Conservation (phyloP, 2,329 filamentous ascomycete genomes). For the Diaporthe vaccinii region DNA sequence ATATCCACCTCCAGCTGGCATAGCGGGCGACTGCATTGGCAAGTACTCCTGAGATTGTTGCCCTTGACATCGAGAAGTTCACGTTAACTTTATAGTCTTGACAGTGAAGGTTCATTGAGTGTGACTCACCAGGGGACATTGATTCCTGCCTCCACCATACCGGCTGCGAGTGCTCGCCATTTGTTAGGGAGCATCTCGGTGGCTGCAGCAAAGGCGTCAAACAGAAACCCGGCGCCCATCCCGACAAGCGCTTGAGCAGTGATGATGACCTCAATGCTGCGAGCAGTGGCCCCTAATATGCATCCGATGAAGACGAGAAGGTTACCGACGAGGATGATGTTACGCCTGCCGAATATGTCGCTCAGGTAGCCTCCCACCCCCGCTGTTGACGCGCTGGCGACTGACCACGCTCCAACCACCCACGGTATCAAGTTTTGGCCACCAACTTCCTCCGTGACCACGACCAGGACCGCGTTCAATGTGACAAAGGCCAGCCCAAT, state of each 20-base stretch:
- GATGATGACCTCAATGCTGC: conserved; percentile 27
- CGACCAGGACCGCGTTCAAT: background rate
- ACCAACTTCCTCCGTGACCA: conserved; percentile 25
- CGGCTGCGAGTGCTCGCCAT: conserved; percentile 28
- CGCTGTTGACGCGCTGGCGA: conserved; percentile 15
- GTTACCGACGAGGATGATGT: conserved; percentile 12
- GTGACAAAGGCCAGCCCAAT: conserved; percentile 15
- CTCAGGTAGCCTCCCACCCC: conserved; percentile 20
- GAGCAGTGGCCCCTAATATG: conserved; percentile 29
- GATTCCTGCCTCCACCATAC: conserved; percentile 24
- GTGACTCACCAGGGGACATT: conserved; percentile 18
- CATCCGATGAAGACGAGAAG: conserved; percentile 10
- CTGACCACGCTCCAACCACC: conserved; percentile 31
- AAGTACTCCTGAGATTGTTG: background rate
- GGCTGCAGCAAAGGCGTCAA: conserved; percentile 31
- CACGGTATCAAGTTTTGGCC: conserved; percentile 9
- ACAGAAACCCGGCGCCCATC: conserved; percentile 23
- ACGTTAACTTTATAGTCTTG: background rate
- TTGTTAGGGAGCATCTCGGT: conserved; percentile 35
- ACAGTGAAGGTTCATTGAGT: accelerated
- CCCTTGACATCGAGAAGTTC: background rate
- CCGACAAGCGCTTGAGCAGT: conserved; percentile 15
- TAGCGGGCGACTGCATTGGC: conserved; percentile 27
- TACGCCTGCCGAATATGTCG: conserved; percentile 34
- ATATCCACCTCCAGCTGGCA: conserved; percentile 35